Evolutionary conservation across 306 rosid genomes (phyloP).

Genomic region (Prunus mongolica): DNA sequence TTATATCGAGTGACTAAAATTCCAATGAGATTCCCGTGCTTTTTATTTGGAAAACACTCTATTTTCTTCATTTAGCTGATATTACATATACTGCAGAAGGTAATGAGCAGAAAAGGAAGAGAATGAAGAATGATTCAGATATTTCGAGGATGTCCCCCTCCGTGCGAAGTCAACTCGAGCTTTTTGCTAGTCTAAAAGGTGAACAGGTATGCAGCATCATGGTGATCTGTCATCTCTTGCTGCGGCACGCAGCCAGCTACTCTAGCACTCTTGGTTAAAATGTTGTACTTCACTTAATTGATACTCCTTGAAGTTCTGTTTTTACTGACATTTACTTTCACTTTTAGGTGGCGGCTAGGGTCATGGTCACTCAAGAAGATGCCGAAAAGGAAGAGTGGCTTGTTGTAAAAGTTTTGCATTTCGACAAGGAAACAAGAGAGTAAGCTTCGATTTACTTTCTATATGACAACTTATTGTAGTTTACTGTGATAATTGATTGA

Average conservation of each 20-base stretch:
- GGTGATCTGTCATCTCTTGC: conserved; percentile 3
- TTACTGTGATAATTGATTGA: neutral
- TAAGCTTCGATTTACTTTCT: conserved; percentile 38
- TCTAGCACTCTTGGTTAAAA: neutral
- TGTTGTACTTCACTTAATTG: neutral
- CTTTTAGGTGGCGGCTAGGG: conserved; percentile 92
- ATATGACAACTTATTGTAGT: neutral
- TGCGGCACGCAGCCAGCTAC: neutral
- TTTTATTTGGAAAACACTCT: conserved; percentile 9
- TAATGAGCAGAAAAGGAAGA: conserved; percentile 78
- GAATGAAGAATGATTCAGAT: conserved; percentile 79
- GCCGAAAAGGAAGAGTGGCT: conserved; percentile 95
- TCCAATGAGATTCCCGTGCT: conserved; percentile 11
- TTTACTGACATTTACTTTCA: conserved; percentile 21
- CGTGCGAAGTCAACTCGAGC: conserved; percentile 67
- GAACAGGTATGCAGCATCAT: conserved; percentile 63
- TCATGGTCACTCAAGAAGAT: conserved; percentile 78
- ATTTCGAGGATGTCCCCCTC: conserved; percentile 60
- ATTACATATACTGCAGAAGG: conserved; percentile 63
- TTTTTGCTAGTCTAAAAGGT: conserved; percentile 73
- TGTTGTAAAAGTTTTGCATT: conserved; percentile 91
- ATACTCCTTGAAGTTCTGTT: conserved; percentile 9
- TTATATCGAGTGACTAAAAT: neutral
- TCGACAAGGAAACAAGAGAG: conserved; percentile 91
- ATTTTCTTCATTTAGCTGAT: conserved; percentile 27